These are phyloP conservation scores for Penicillium daleae DNA, from an alignment of 495 filamentous ascomycete species.

Conservation along the genomic window DNA sequence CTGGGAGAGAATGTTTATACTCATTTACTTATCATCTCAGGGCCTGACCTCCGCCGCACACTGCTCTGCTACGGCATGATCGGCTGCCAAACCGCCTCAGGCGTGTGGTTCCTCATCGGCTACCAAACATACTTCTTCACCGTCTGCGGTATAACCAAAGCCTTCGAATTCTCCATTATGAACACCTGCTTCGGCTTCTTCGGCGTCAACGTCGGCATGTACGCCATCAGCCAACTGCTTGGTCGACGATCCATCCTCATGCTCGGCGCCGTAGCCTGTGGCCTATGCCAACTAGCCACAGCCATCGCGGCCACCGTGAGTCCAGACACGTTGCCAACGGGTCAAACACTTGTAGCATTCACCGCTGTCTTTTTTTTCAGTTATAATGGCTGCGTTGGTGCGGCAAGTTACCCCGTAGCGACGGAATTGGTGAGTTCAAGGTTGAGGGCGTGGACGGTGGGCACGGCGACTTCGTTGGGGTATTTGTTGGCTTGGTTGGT, in stretches of 20 bases:
- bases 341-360: slow-evolving; percentile 21
- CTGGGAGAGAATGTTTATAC: background rate
- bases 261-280: slow-evolving; percentile 55
- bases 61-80: slow-evolving; percentile 24
- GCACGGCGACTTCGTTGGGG: slow-evolving; percentile 50
- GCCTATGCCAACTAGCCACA: slow-evolving; percentile 55
- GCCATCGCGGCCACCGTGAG: slow-evolving; percentile 35
- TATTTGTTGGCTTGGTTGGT: slow-evolving; percentile 56
- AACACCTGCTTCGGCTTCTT: slow-evolving; percentile 58
- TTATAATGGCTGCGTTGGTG: slow-evolving; percentile 27
- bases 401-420: slow-evolving; percentile 43
- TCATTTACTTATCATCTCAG: slow-evolving; percentile 5
- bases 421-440: slow-evolving; percentile 52
- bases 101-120: slow-evolving; percentile 64
- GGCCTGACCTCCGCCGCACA: slow-evolving; percentile 21
- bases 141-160: slow-evolving; percentile 60
- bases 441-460: slow-evolving; percentile 55
- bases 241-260: slow-evolving; percentile 58
- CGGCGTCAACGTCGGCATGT: slow-evolving; percentile 56
- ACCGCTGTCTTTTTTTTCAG: slow-evolving; percentile 25
- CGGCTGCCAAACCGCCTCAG: slow-evolving; percentile 55
- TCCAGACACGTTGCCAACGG: slow-evolving; percentile 17
- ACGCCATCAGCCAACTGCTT: slow-evolving; percentile 57
- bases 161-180: slow-evolving; percentile 61
- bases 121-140: slow-evolving; percentile 68